Evolutionary conservation across 805 yeast species (phyloP), one percentile per base, ranked within the genome.

Genomic region (Pichia nakasei): DNA sequence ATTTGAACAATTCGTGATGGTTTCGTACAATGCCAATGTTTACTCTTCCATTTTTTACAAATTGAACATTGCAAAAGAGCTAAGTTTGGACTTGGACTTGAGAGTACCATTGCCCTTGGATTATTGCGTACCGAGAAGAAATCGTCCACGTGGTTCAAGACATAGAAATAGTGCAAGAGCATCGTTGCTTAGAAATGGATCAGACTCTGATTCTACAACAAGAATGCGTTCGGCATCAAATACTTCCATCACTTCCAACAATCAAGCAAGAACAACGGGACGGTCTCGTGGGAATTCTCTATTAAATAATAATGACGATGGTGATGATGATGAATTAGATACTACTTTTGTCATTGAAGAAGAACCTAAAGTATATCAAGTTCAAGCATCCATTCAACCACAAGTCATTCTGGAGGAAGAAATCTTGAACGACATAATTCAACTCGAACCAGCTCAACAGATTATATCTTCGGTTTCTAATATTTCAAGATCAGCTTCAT

Each of bases 41-140:
- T 60, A 57, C 41, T 51, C 57, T 20, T 55, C 57, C 19, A 40
- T 58, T 20, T 63, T 60, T 35, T 59, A 58, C 49, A 61, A 61
- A 40, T 45, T 63, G 17, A 59, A 59, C 42, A 53, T 63, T 34
- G 59, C 60, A 0, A 49, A 52, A 36, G 67, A 63, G 37, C 21
- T 63, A n/a, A 58, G 65, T 9, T 49, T 63, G 7, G 66, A 63
- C 26, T 45, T 63, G 8, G 64, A 63, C 19, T 26, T 43, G 22
- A 48, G 67, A 24, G 32, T 41, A 9, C 32, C 49, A 2, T 41
- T 44, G 5, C 66, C 66, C 5, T 22, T 43, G 1, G 63, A 61
- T 44, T 58, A 51, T 42, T 57, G 62, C 35, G 50, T 59, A 26
- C 67, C 67, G 3, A 51, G 65, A 37, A 42, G 59, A 37, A 43